Evolutionary conservation across 192 early-diverging fungal genomes (phyloP), one percentile per base, ranked within the genome.

Genomic region (Coemansia sp.): DNA sequence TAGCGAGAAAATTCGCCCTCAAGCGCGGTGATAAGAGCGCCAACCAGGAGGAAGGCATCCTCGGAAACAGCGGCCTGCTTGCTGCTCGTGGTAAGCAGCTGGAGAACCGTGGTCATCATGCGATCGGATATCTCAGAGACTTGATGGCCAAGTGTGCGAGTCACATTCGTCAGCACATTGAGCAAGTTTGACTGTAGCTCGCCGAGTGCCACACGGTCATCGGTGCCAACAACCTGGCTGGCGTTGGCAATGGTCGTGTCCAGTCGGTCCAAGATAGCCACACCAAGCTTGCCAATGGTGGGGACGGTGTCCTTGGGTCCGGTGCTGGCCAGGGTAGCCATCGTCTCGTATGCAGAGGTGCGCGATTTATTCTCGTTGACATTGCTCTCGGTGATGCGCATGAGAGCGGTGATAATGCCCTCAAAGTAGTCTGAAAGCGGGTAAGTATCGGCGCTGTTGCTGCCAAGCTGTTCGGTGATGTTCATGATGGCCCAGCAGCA

Each of bases 401-500:
- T 79, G 24, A 97, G 86, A 10, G 91, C 91, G 12, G 80, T 80
- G 34, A 98, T 73, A 36, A 97, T 88, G 16, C 87, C 89, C 62
- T 96, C 92, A 87, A 95, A 98, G 86, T 90, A 98, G 24, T 85
- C 78, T 5, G 94, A 96, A 54, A 99, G 86, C 10, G 85, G 66
- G 67, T 90, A 93, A 2, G 94, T 90, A 1, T 86, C 83, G 1
- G 85, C 82, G 20, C 90, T 87, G 22, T 70, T 75, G 57, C 87
- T 86, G 66, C 88, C 90, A 40, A 94, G 79, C 74, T 93, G 90
- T 80, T 98, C 96, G 49, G 94, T 90, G 60, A 99, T 86, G 69
- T 93, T 95, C 87, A 97, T 97, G 68, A 99, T 73, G 6, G 94
- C 91, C 95, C 96, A 97, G 68, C 96, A 96, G 86, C 96, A 98